A percentile compares a stretch with the other conserved stretches of the same genome.
phyloP scores from a whole-genome alignment of 2,329 filamentous ascomycete species.

The Corniculantispora saksenae region DNA sequence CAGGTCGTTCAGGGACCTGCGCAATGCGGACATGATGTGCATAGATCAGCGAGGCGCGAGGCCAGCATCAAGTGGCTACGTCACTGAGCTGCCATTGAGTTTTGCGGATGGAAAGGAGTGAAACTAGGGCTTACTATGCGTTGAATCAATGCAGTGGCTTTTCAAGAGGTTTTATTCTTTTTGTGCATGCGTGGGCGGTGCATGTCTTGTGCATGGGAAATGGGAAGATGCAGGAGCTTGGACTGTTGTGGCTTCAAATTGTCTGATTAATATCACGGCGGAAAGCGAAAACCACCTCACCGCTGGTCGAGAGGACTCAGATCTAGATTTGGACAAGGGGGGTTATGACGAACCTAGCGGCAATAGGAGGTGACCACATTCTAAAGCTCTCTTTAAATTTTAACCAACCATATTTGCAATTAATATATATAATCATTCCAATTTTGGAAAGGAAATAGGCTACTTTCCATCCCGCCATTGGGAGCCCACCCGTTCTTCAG shows the following conservation, averaged over 20 bases:
- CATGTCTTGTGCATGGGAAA: neutral
- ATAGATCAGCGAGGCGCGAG: neutral
- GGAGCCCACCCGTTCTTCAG: neutral
- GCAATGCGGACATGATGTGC: neutral
- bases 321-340: neutral
- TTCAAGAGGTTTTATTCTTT: neutral
- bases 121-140: neutral
- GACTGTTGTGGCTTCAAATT: conserved; percentile 3
- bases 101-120: neutral
- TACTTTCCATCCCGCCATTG: neutral
- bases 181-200: neutral
- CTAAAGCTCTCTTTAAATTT: neutral
- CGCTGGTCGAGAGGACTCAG: neutral
- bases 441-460: neutral
- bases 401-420: neutral
- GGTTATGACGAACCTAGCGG: neutral
- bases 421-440: neutral
- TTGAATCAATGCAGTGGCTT: neutral
- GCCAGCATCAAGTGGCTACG: neutral
- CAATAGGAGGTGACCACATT: neutral
- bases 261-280: neutral
- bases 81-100: neutral
- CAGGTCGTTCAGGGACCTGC: neutral
- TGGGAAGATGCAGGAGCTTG: conserved; percentile 8
- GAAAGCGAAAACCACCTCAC: neutral